Percentiles rank a stretch among this genome's conserved stretches.
phyloP scores from a whole-genome alignment of 1,284 basidiomycete genomes.

The Ceratorhiza oryzae-sativae region DNA sequence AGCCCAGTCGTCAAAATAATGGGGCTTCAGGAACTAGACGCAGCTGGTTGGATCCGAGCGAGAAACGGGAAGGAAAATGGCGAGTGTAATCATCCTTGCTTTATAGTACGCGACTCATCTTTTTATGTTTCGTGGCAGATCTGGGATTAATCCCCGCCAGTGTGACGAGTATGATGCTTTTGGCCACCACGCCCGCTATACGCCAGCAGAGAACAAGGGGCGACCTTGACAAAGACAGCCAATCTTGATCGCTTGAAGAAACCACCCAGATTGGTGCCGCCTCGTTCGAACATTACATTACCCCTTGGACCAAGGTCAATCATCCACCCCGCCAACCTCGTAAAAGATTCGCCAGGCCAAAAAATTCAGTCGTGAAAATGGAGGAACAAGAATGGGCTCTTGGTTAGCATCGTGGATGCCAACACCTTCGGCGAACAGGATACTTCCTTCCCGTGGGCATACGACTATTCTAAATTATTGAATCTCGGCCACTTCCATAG shows the following conservation, averaged over 20 bases:
- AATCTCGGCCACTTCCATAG: too few species aligned
- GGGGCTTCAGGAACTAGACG: not conserved
- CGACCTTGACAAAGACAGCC: too few species aligned
- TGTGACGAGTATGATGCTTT: too few species aligned
- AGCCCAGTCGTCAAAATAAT: conserved; percentile 1
- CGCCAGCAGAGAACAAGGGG: too few species aligned
- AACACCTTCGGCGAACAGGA: not conserved
- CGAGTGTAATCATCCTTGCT: not conserved
- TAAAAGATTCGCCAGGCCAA: not conserved
- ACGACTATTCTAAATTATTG: too few species aligned
- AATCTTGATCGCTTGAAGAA: too few species aligned
- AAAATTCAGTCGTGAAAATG: conserved; percentile 10
- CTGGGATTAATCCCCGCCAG: too few species aligned
- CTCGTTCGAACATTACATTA: too few species aligned
- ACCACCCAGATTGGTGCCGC: not conserved
- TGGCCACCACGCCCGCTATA: too few species aligned
- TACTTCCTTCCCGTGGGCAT: too few species aligned
- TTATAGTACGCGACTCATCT: not conserved
- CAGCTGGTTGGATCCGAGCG: conserved; percentile 1
- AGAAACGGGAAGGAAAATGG: not conserved
- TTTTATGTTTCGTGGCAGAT: not conserved
- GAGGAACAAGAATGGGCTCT: conserved; percentile 5
- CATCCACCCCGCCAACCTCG: conserved; percentile 7
- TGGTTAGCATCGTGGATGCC: not conserved
- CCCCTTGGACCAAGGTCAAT: too few species aligned